Conservation (phyloP, 257 asterid genomes). For the Gentiana macrophylla region DNA sequence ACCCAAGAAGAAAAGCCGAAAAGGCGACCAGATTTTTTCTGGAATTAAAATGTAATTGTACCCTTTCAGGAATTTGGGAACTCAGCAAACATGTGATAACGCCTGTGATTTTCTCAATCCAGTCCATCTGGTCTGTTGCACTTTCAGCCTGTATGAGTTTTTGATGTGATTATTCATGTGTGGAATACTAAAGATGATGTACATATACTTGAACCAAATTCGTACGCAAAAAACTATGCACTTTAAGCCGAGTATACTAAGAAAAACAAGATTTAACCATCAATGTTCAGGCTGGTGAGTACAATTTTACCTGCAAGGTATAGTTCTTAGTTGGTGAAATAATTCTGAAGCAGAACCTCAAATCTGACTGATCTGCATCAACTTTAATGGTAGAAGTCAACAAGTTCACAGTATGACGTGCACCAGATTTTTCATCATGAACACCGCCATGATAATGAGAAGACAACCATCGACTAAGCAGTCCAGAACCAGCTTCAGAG, state of each 20-base stretch:
- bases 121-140: conserved; percentile 96
- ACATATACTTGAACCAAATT: background rate
- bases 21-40: conserved; percentile 3
- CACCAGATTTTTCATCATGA: conserved; percentile 97
- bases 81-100: conserved; percentile 91
- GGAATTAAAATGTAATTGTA: conserved; percentile 6
- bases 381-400: conserved; percentile 95
- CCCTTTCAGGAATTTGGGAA: conserved; percentile 95
- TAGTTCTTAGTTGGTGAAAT: conserved; percentile 97
- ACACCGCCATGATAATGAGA: conserved; percentile 87
- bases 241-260: background rate
- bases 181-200: background rate
- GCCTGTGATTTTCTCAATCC: conserved; percentile 98
- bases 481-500: conserved; percentile 95
- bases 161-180: conserved; percentile 11
- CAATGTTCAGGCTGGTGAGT: conserved; percentile 1
- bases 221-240: background rate
- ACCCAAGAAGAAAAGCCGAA: background rate
- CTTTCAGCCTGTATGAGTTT: conserved; percentile 88
- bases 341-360: conserved; percentile 96
- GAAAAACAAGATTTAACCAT: background rate
- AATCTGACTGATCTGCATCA: conserved; percentile 97
- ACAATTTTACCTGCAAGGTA: conserved; percentile 74
- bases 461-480: conserved; percentile 96
- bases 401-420: conserved; percentile 95